Conservation (phyloP, 352 stramenopile genomes). For the Thalassiosira mediterranea region DNA sequence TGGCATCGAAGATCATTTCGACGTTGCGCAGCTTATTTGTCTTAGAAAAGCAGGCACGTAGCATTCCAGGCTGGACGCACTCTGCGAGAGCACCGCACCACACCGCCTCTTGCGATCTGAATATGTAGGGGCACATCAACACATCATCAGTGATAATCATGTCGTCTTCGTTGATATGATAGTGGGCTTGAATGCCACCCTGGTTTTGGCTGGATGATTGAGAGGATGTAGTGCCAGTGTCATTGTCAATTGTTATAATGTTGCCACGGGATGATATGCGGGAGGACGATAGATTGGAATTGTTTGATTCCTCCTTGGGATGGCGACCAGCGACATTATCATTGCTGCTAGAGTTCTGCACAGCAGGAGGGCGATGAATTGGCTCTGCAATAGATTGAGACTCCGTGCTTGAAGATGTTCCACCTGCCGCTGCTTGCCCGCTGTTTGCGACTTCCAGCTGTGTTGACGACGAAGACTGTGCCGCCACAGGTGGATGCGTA, state of each 20-base stretch:
- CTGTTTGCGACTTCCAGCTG: too few relatives aligned
- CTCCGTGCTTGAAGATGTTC: neutral
- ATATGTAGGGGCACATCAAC: conserved; percentile 81
- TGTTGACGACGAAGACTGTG: too few relatives aligned
- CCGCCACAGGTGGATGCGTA: neutral
- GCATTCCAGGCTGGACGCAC: conserved; percentile 79
- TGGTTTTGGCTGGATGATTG: conserved; percentile 51
- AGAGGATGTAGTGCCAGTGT: conserved; percentile 54
- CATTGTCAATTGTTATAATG: conserved; percentile 53
- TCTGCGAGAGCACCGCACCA: conserved; percentile 72
- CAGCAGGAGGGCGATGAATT: too few relatives aligned
- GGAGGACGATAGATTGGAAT: conserved; percentile 10
- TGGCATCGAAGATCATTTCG: conserved; percentile 83
- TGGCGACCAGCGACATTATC: neutral
- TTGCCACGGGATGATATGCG: conserved; percentile 14
- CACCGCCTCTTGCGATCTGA: conserved; percentile 76
- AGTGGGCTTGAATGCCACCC: conserved; percentile 62
- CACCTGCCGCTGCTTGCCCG: neutral
- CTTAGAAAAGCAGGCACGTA: conserved; percentile 67
- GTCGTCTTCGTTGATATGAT: conserved; percentile 82
- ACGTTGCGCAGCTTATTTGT: conserved; percentile 72
- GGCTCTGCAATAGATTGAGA: neutral
- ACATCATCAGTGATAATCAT: conserved; percentile 79
- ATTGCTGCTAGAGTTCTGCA: neutral
- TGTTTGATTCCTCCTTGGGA: neutral